phyloP scores from a whole-genome alignment of 441 rosid genomes.

The Omphalea diandra region DNA sequence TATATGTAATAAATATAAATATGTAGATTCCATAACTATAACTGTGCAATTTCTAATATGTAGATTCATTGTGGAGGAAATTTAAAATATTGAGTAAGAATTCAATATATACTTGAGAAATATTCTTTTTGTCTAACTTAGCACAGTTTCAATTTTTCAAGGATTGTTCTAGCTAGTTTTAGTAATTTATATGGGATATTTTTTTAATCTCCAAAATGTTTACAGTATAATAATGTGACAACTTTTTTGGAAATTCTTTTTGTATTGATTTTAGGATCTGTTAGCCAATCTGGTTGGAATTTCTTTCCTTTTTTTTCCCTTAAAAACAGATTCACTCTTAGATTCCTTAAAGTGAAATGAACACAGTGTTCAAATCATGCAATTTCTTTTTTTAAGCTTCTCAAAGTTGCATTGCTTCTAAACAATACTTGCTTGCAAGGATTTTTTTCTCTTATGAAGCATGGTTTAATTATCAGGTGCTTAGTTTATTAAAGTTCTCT shows the following conservation, averaged over 20 bases:
- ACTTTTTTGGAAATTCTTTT: neutral
- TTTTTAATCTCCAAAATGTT: neutral
- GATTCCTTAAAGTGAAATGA: too few species aligned
- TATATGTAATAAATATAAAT: too few species aligned
- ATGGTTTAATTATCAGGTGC: neutral
- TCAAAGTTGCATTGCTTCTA: neutral
- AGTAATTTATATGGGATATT: neutral
- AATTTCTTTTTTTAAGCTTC: too few species aligned
- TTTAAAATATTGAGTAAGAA: too few species aligned
- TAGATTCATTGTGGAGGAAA: too few species aligned
- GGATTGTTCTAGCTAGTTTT: neutral
- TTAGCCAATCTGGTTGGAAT: neutral
- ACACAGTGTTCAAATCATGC: too few species aligned
- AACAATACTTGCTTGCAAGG: neutral
- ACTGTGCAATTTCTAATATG: too few species aligned
- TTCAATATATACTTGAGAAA: neutral
- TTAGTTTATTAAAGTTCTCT: too few species aligned
- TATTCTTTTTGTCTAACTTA: neutral
- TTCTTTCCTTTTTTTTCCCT: neutral
- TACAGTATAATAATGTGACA: neutral
- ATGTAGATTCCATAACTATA: too few species aligned
- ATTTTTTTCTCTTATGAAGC: neutral
- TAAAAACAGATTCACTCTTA: neutral
- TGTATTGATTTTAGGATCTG: neutral
- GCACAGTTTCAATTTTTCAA: neutral